A percentile compares a stretch with the other conserved stretches of the same genome.
These are phyloP conservation scores for Trypethelium eluteriae DNA, from an alignment of 495 filamentous ascomycete genomes.

Conservation along the genomic window DNA sequence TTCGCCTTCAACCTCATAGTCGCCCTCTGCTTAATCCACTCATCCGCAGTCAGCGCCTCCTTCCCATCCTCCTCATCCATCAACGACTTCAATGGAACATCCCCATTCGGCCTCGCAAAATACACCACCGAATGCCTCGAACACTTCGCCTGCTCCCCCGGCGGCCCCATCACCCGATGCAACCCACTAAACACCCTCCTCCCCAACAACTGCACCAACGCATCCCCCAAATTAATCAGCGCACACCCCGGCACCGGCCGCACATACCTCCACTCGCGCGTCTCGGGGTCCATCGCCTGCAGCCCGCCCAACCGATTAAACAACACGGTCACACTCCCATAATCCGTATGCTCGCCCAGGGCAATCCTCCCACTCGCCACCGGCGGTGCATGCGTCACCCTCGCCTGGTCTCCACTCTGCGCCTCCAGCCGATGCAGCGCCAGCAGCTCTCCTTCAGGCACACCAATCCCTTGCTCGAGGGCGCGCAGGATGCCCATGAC, in stretches of 20 bases:
- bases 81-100: slow-evolving; percentile 13
- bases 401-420: slow-evolving; percentile 16
- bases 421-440: slow-evolving; percentile 16
- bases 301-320: slow-evolving; percentile 33
- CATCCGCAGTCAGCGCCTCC: slow-evolving; percentile 17
- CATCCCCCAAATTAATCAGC: slow-evolving; percentile 19
- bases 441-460: slow-evolving; percentile 10
- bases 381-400: slow-evolving; percentile 17
- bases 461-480: slow-evolving; percentile 13
- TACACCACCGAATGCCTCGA: slow-evolving; percentile 17
- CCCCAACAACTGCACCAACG: slow-evolving; percentile 16
- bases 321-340: slow-evolving; percentile 34
- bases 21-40: slow-evolving; percentile 19
- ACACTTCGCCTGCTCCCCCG: slow-evolving; percentile 16
- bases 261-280: slow-evolving; percentile 19
- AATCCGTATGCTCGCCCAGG: slow-evolving; percentile 28
- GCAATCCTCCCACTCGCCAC: slow-evolving; percentile 15
- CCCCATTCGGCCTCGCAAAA: slow-evolving; percentile 17
- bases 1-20: slow-evolving; percentile 17
- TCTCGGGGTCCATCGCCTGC: slow-evolving; percentile 16
- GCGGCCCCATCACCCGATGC: slow-evolving; percentile 16
- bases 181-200: slow-evolving; percentile 13
- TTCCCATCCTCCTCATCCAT: slow-evolving; percentile 12
- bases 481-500: slow-evolving; percentile 14
- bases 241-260: slow-evolving; percentile 13